Percentiles rank a stretch among this genome's conserved stretches.
These are phyloP conservation scores for Nemophila menziesii DNA, from an alignment of 257 asterid species.

Conservation along the genomic window DNA sequence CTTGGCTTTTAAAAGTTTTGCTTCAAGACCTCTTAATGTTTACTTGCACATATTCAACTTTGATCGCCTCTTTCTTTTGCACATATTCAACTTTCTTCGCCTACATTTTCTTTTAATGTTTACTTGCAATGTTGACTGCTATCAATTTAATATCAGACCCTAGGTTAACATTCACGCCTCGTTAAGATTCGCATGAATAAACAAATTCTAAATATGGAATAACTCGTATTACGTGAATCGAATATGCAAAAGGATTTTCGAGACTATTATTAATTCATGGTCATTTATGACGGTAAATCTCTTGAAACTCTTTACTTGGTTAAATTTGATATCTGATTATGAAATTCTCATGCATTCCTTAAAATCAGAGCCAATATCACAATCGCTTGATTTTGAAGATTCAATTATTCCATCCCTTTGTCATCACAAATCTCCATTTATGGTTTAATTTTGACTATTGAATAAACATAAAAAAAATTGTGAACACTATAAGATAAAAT, in stretches of 20 bases:
- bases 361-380: too few relatives aligned
- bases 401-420: constrained; percentile 15
- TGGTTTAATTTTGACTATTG: background rate
- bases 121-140: constrained; percentile 22
- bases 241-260: constrained; percentile 26
- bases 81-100: constrained; percentile 24
- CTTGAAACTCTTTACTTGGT: constrained; percentile 28
- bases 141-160: constrained; percentile 40
- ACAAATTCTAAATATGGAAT: constrained; percentile 35
- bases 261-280: constrained; percentile 35
- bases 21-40: constrained; percentile 19
- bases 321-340: constrained; percentile 15
- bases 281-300: constrained; percentile 38
- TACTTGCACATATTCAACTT: constrained; percentile 18
- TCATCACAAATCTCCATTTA: constrained; percentile 6
- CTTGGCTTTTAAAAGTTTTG: constrained; percentile 14
- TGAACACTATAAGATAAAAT: too few relatives aligned
- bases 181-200: constrained; percentile 39
- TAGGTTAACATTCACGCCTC: constrained; percentile 40
- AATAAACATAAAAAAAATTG: too few relatives aligned
- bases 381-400: background rate
- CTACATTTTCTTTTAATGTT: constrained; percentile 11
- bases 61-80: constrained; percentile 28
- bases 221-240: constrained; percentile 40
- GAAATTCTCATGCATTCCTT: constrained; percentile 24